phyloP scores from a whole-genome alignment of 306 rosid species.

The barrel medic (Medicago truncatula) region DNA sequence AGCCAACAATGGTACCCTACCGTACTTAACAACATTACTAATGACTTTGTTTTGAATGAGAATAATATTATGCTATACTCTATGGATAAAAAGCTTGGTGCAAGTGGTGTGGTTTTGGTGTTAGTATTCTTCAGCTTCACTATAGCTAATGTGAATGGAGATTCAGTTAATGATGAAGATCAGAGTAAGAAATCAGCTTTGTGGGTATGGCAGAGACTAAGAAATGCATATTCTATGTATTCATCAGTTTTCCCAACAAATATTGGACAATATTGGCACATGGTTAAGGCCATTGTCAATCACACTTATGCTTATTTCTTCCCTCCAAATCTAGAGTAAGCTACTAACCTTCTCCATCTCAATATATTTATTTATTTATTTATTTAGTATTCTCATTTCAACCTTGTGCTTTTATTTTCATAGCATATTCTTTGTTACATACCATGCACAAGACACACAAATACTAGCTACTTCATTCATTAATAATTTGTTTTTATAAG shows the following conservation, averaged over 20 bases:
- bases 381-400: no score
- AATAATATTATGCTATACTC: neutral
- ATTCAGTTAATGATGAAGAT: neutral
- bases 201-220: conserved; percentile 34
- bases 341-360: neutral
- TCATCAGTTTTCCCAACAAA: neutral
- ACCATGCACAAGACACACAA: no score
- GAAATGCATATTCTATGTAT: conserved; percentile 37
- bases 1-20: neutral
- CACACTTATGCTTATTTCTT: conserved; percentile 25
- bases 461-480: neutral
- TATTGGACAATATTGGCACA: conserved; percentile 25
- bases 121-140: neutral
- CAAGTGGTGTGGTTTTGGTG: neutral
- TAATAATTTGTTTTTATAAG: neutral
- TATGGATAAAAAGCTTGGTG: neutral
- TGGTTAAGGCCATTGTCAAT: neutral
- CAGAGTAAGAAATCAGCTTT: neutral
- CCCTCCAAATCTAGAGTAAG: conserved; percentile 50
- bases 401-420: no score
- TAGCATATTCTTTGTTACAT: no score
- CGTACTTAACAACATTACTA: neutral
- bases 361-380: no score
- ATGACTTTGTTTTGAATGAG: neutral
- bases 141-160: neutral